Evolutionary conservation across 164 flowering plant species (phyloP), one percentile per base, ranked within the genome.

Genomic region (Magnolia kwangsiensis): DNA sequence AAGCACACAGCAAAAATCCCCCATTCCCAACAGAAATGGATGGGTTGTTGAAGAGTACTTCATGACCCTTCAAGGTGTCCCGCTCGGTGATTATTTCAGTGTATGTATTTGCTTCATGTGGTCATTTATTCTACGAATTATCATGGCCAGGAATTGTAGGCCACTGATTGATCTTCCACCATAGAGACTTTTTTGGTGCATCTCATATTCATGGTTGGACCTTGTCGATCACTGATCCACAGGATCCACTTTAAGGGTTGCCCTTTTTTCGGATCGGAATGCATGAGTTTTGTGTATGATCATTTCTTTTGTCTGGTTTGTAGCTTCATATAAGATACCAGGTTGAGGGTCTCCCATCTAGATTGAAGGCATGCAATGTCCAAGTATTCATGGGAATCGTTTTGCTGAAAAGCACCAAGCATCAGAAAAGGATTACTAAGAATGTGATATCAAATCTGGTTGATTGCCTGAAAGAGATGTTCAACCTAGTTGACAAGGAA

Each of bases 11-110:
- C 97, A 96, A 83, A 90, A 78, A 74, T 88, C 89, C 70, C 85
- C 86, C 7, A 86, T 90, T 13, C 55, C 89, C 29, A 89, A 88
- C 73, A 82, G 77, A 76, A 89, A 85, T 67, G 95, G 94, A 74
- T 96, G 97, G 98, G 78, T 86, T 69, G 74, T 93, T 66, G 98
- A 96, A 86, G 99, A 96, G 84, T n/a, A n/a, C n/a, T 90, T 90
- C 75, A 83, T 90, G 94, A 89, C 90, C 24, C 92, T 96, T 68
- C 92, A 91, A 77, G 95, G 93, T 51, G 84, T 93, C 76, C 99
- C 98, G 45, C 88, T 92, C 24, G 94, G 95, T 13, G 98, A 96
- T 80, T 86, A 86, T 79, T 96, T 91, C 81, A 93, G 84, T 76
- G 98, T 95, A 91, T 24, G 89, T 11, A 37, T 37, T 45, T 21